Conservation (phyloP, 1,139 yeast genomes). For the Debaryomyces singareniensis region DNA sequence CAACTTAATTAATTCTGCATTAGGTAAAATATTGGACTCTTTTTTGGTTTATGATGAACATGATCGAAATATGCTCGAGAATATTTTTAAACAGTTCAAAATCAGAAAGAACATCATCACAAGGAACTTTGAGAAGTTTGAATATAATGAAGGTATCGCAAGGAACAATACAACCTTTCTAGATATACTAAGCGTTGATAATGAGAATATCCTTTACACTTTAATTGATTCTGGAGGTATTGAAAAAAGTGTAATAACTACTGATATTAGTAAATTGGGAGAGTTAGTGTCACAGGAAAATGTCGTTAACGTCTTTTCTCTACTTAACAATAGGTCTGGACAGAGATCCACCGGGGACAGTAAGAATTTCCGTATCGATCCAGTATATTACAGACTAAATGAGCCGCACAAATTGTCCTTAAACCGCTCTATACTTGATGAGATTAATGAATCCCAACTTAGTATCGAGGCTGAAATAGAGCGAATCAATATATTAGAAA, state of each 20-base stretch:
- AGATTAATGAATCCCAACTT: slow-evolving; percentile 12
- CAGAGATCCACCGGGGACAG: slow-evolving; percentile 37
- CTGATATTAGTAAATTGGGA: slow-evolving; percentile 48
- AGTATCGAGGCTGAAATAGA: slow-evolving; percentile 18
- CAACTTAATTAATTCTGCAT: slow-evolving; percentile 49
- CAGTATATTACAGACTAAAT: slow-evolving; percentile 36
- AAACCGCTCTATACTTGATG: slow-evolving; percentile 14
- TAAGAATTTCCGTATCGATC: slow-evolving; percentile 51
- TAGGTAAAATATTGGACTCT: slow-evolving; percentile 44
- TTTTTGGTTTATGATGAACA: slow-evolving; percentile 62
- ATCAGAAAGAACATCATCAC: slow-evolving; percentile 39
- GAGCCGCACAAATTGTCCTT: slow-evolving; percentile 27
- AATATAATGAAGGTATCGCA: slow-evolving; percentile 33
- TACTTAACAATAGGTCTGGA: slow-evolving; percentile 35
- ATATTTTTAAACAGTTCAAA: slow-evolving; percentile 28
- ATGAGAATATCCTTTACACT: slow-evolving; percentile 50
- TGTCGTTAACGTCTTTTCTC: slow-evolving; percentile 43
- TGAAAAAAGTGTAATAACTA: slow-evolving; percentile 53
- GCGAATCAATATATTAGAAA: slow-evolving; percentile 12
- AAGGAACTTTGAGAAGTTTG: slow-evolving; percentile 52
- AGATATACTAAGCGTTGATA: slow-evolving; percentile 53
- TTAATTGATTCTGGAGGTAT: slow-evolving; percentile 60
- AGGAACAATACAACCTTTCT: slow-evolving; percentile 39
- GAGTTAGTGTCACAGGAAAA: slow-evolving; percentile 23
- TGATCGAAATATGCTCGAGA: slow-evolving; percentile 49